These are phyloP conservation scores for Nothopassalora personata DNA, from an alignment of 2,329 filamentous ascomycete species.

Conservation along the genomic window DNA sequence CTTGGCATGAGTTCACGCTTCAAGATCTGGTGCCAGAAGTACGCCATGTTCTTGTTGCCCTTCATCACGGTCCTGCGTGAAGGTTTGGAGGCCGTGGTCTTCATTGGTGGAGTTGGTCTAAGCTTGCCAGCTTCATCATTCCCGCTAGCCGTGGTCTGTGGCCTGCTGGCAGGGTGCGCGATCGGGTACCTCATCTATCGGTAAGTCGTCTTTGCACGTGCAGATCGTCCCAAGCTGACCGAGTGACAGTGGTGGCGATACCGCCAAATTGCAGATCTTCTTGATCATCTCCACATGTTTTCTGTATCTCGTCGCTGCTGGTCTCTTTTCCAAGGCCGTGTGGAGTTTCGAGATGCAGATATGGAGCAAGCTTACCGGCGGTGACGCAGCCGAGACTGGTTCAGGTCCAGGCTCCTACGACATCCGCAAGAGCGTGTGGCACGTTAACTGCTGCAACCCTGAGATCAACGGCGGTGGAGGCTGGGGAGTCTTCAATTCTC, in stretches of 20 bases:
- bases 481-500: slow-evolving; percentile 82
- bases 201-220: slow-evolving; percentile 42
- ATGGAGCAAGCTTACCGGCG: slow-evolving; percentile 62
- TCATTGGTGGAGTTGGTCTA: slow-evolving; percentile 78
- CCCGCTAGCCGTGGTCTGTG: slow-evolving; percentile 69
- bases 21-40: slow-evolving; percentile 66
- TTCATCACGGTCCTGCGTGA: slow-evolving; percentile 85
- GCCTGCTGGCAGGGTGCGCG: slow-evolving; percentile 59
- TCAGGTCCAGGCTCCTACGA: slow-evolving; percentile 72
- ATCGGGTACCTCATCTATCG: slow-evolving; percentile 75
- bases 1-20: slow-evolving; percentile 42
- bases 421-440: slow-evolving; percentile 73
- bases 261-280: slow-evolving; percentile 67
- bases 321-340: slow-evolving; percentile 70
- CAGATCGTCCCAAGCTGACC: slow-evolving; percentile 12
- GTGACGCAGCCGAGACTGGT: slow-evolving; percentile 58
- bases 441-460: slow-evolving; percentile 79
- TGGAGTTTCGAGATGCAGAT: slow-evolving; percentile 67
- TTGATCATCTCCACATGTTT: slow-evolving; percentile 77
- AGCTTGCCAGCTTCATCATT: slow-evolving; percentile 69
- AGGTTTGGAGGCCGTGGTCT: slow-evolving; percentile 79
- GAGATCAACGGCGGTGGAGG: slow-evolving; percentile 66
- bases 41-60: slow-evolving; percentile 79
- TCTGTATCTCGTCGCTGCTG: slow-evolving; percentile 77
- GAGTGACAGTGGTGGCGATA: slow-evolving; percentile 51